Conservation (phyloP, 148 eudicot genomes). For the Camellia japonica region DNA sequence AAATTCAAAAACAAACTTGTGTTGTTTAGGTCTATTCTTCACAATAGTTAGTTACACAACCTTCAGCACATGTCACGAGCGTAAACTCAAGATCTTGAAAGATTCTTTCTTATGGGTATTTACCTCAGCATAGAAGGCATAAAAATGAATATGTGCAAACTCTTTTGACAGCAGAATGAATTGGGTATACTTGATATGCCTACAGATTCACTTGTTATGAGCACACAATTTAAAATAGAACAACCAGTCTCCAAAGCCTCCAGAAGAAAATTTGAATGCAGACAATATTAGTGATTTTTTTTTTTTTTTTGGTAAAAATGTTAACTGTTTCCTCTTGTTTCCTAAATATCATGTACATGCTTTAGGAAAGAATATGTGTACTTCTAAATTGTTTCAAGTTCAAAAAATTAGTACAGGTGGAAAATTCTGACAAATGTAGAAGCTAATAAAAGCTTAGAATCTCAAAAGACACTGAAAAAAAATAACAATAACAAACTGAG, state of each 20-base stretch:
- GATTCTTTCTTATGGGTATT: no score
- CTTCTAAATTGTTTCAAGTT: background rate
- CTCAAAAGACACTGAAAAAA: background rate
- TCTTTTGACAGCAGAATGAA: background rate
- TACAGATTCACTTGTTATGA: background rate
- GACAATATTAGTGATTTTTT: background rate
- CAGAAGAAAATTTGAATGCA: background rate
- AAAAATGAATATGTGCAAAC: background rate
- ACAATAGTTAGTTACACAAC: no score
- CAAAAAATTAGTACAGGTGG: background rate
- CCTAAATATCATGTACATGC: no score
- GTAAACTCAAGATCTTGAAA: no score
- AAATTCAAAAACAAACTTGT: no score
- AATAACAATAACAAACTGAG: background rate
- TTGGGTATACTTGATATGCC: background rate
- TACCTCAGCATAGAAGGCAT: background rate
- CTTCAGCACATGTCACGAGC: background rate
- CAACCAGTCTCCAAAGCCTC: background rate
- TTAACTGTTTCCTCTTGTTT: no score
- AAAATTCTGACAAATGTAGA: background rate
- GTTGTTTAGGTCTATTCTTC: no score
- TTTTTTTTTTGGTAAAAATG: no score
- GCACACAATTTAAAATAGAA: background rate
- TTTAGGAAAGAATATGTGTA: background rate
- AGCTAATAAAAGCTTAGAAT: slow-evolving; percentile 5